Evolutionary conservation across 768 basidiomycete species (phyloP), one percentile per base, ranked within the genome.

Genomic region (Ramaria sp.): DNA sequence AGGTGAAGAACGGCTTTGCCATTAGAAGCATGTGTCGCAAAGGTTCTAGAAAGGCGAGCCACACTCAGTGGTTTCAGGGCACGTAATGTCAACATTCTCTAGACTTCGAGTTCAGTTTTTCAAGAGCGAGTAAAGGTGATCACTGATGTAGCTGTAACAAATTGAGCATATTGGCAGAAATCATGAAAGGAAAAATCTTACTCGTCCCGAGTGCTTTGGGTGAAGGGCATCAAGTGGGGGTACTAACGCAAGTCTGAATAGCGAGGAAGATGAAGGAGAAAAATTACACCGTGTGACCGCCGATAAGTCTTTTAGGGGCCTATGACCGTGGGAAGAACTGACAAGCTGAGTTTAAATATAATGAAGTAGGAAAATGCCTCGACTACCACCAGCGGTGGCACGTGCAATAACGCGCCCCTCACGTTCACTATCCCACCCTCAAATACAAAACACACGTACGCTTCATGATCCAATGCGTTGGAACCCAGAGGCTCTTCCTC

Each of bases 121-220:
- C 63, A 72, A 70, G 62, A 91, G 84, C 62, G 88, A 87, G 70
- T 89, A 92, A 52, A 92, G 86, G 67, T 91, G 85, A 76, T 92
- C 90, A 70, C 87, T 87, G 71, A 92, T 85, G 68, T 92, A 92
- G 66, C 90, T 92, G 66, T 27, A 38, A 31, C 20, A 27, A 53
- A 62, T 50, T 53, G 57, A 46, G 54, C 63, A 72, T 53, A 74
- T 70, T 27, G 34, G 19, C 20, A 38, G 51, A 31, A 22, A 43
- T 53, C 39, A 27, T 39, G 34, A 52, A 2, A 43, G 17, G n/a
- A 51, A 41, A 58, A 51, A 41, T 43, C 51, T 50, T 72, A 90
- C 88, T 91, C 88, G 88, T 91, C 88, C 66, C 88, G 82, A 69
- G 88, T 91, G 77, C 79, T 83, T 70, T 86, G 80, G 65, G 86